Base-by-base conservation (phyloP, 2,329 filamentous ascomycete genomes). In the Ophiostoma novo-ulmi region DNA sequence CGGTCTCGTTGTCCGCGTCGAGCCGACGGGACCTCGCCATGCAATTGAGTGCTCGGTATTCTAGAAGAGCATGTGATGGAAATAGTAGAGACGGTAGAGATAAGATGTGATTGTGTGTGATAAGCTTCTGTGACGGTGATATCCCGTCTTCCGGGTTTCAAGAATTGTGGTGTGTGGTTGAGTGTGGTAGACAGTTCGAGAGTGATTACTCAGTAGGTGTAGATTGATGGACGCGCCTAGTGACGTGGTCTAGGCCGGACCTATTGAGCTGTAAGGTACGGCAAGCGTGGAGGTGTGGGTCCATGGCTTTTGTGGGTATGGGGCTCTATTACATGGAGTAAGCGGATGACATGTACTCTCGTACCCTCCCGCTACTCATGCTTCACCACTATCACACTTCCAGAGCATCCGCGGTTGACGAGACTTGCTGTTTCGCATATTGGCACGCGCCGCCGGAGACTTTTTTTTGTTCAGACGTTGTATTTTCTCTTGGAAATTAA, bases 1-100 rank as follows among this genome's bases (percentile, higher is more conserved):
- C 52, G 52, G n/a, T 52, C 7, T 66, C 5, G 64, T 70, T 64
- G 69, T 70, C 61, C 8, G 39, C 38, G 44, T 69, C 41, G 39
- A 38, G n/a, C 44, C 66, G 69, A 44, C 67, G 41, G 31, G 36
- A 17, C 64, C 68, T 65, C 68, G 61, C 68, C 70, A 71, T 71
- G 52, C 68, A 41, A 26, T 17, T 13, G 26, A 20, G 10, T 14
- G 6, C 11, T 44, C 39, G 0, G 39, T 44, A 14, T 44, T n/a
- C 48, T 55, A n/a, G 11, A 55, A 26, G n/a, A 22, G 52, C 52
- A 31, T 22, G n/a, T n/a, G 44, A 48, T 48, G n/a, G 17, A 20
- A 5, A 17, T 39, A 13, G 10, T 39, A 39, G 31, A 31, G 31
- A 31, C 31, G 31, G 31, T 31, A 31, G 31, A 31, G 31, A 31